Evolutionary conservation across 1,284 basidiomycete genomes (phyloP).

Genomic region (Kwoniella shivajii): DNA sequence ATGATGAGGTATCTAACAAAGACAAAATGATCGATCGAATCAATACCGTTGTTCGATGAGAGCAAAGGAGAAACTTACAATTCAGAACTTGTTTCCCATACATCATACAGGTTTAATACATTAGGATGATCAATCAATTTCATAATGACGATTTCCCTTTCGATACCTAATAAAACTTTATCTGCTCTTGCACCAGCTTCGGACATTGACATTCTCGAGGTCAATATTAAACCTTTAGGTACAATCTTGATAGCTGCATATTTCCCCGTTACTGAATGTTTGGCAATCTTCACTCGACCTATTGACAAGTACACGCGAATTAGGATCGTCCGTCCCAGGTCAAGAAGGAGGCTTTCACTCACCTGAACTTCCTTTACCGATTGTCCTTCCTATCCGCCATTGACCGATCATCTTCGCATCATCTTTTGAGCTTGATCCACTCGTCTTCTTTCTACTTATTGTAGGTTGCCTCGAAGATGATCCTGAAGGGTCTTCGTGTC

Average conservation of each 20-base stretch:
- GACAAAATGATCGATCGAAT: background rate
- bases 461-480: conserved; percentile 15
- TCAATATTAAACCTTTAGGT: conserved; percentile 75
- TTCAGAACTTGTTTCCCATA: conserved; percentile 74
- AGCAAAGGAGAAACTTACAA: conserved; percentile 30
- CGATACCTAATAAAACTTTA: conserved; percentile 83
- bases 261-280: conserved; percentile 83
- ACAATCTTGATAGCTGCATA: conserved; percentile 97
- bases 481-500: conserved; percentile 13
- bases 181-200: conserved; percentile 65
- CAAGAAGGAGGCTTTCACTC: conserved; percentile 31
- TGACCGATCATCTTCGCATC: conserved; percentile 65
- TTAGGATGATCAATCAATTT: conserved; percentile 98
- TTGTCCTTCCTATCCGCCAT: conserved; percentile 91
- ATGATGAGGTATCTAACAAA: conserved; percentile 78
- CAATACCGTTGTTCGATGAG: background rate
- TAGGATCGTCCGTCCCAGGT: background rate
- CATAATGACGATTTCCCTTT: conserved; percentile 99
- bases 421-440: conserved; percentile 16
- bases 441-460: conserved; percentile 18
- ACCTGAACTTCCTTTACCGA: conserved; percentile 91
- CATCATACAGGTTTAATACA: conserved; percentile 91
- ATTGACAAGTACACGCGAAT: background rate
- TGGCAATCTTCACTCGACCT: conserved; percentile 91
- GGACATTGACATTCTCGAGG: conserved; percentile 70